phyloP scores from a whole-genome alignment of 352 stramenopile species.

The Pythium phragmiticola region DNA sequence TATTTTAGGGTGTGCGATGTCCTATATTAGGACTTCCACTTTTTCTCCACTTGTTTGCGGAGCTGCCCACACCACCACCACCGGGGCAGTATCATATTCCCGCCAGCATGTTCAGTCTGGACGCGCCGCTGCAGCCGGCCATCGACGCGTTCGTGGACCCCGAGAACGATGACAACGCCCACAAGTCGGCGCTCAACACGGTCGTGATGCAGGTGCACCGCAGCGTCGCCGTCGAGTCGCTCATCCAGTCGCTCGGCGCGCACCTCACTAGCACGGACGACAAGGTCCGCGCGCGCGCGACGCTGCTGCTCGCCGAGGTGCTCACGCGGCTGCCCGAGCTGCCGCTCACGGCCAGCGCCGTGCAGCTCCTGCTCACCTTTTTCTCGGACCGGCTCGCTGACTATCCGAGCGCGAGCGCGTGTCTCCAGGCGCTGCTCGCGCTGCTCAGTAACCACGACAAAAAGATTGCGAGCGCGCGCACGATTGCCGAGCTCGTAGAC shows the following conservation, averaged over 20 bases:
- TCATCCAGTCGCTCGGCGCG: slow-evolving; percentile 75
- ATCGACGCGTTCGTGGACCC: slow-evolving; percentile 87
- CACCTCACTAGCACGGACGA: slow-evolving; percentile 75
- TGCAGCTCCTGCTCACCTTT: slow-evolving; percentile 79
- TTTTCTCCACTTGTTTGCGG: slow-evolving; percentile 16
- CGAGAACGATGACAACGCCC: slow-evolving; percentile 75
- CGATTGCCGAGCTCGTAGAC: slow-evolving; percentile 57
- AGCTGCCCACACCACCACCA: not conserved
- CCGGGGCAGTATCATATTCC: not conserved
- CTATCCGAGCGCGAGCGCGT: slow-evolving; percentile 78
- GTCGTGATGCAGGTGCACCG: slow-evolving; percentile 87
- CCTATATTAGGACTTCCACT: slow-evolving; percentile 4
- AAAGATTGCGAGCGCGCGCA: slow-evolving; percentile 48
- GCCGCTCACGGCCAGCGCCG: slow-evolving; percentile 62
- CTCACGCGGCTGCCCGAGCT: slow-evolving; percentile 86
- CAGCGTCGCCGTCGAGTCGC: slow-evolving; percentile 67
- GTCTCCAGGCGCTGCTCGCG: slow-evolving; percentile 72
- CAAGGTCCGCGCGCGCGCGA: slow-evolving; percentile 77
- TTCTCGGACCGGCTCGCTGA: slow-evolving; percentile 84
- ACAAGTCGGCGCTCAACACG: slow-evolving; percentile 88
- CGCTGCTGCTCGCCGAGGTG: slow-evolving; percentile 85
- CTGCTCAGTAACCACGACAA: slow-evolving; percentile 66
- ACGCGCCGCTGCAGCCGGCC: slow-evolving; percentile 77
- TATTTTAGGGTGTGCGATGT: not conserved
- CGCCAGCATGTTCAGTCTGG: slow-evolving; percentile 74